A percentile compares a stretch with the other conserved stretches of the same genome.
phyloP scores from a whole-genome alignment of 106 monocot genomes.

The Hemerocallis citrina region DNA sequence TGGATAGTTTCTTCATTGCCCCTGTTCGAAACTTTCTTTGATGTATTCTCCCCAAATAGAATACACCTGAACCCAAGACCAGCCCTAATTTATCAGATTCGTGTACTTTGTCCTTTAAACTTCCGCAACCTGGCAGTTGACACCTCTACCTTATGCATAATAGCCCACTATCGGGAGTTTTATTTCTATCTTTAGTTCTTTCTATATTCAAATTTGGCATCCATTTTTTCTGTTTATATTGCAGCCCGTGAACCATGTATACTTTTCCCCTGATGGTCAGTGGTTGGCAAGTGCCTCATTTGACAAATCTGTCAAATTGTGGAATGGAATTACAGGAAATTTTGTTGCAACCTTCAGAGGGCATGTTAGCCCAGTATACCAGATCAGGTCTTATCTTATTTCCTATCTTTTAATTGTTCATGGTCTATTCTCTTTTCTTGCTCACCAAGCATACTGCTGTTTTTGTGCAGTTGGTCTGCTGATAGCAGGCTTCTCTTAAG shows the following conservation, averaged over 20 bases:
- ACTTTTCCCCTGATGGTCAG: slow-evolving; percentile 91
- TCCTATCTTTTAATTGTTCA: neutral
- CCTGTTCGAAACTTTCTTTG: too few species aligned
- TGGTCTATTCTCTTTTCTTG: neutral
- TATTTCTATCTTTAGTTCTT: neutral
- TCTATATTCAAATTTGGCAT: neutral
- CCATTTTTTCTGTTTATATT: slow-evolving; percentile 1
- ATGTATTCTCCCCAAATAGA: too few species aligned
- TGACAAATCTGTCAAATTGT: slow-evolving; percentile 93
- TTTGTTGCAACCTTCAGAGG: slow-evolving; percentile 80
- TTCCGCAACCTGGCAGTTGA: too few species aligned
- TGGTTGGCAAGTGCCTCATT: slow-evolving; percentile 97
- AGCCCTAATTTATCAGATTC: too few species aligned
- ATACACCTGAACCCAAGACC: too few species aligned
- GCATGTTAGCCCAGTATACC: slow-evolving; percentile 87
- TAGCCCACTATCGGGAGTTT: neutral
- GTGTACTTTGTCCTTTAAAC: too few species aligned
- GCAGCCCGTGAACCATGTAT: slow-evolving; percentile 96
- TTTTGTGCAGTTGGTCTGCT: slow-evolving; percentile 73
- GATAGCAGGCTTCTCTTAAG: slow-evolving; percentile 96
- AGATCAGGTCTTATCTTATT: slow-evolving; percentile 54
- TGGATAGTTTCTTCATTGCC: too few species aligned
- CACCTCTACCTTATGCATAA: too few species aligned
- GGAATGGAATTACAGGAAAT: slow-evolving; percentile 81
- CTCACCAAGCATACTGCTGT: neutral